Evolutionary conservation across 352 stramenopile genomes (phyloP), one percentile per base, ranked within the genome.

Genomic region (Phytophthora megakarya): DNA sequence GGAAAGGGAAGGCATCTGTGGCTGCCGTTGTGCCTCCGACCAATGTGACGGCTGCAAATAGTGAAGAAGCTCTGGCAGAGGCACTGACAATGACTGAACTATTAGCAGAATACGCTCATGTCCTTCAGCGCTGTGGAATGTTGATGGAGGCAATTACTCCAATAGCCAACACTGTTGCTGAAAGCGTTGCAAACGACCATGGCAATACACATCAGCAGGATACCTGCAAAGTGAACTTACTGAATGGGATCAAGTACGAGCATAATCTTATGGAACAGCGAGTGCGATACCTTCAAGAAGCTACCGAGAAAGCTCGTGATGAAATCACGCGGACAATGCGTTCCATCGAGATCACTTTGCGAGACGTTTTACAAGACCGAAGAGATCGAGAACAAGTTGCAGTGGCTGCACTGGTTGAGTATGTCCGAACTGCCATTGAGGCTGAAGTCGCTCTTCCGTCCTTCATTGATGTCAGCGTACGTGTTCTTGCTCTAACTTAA

Each of bases 211-310:
- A 45, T 2, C 30, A 66, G 7, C 42, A 64, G 10, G 77, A 84
- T 46, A 42, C 75, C 15, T 68, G 72, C 33, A 75, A 67, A 45
- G 57, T 59, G 11, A 94, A 94, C 25, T 65, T 89, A 39, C 38
- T 82, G 19, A 80, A 77, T 33, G 81, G 78, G 25, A 67, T 90
- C 48, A 68, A 62, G 25, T 92, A 88, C 56, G 83, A 95, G 46
- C 75, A 87, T 38, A 70, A 75, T 6, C 49, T 86, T 8, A 76
- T 92, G 38, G 49, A 75, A 47, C 63, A 68, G 2, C 80, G 84
- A 4, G 72, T 95, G 12, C 49, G 60, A 2, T 86, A 70, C 30
- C 68, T 95, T 15, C 73, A 80, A 32, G 70, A 84, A 18, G 61
- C 63, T 5, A 63, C 72, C 1, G 58, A 85, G n/a, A 72, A 54